Percentiles rank a stretch among this genome's conserved stretches.
Conservation (phyloP, 2,329 filamentous ascomycete species). For the Apiospora saccharicola region DNA sequence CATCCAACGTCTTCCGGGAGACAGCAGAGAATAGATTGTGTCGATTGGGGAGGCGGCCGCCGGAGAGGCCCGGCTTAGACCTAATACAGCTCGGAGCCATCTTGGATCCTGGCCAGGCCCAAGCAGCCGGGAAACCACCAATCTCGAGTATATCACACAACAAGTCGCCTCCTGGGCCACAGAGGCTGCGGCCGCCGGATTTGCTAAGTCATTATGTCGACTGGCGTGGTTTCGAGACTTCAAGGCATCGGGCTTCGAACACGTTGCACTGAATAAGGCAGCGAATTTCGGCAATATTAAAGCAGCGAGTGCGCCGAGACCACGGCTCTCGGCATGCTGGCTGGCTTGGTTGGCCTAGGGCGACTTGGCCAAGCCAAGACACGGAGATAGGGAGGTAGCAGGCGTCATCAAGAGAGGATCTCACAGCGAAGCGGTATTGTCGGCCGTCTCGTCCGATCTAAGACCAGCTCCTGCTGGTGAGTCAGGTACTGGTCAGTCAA, state of each 20-base stretch:
- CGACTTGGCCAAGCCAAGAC: not conserved
- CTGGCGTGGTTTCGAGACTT: not conserved
- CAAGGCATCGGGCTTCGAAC: not conserved
- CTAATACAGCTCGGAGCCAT: conserved; percentile 15
- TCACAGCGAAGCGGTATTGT: not conserved
- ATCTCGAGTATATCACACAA: conserved; percentile 9
- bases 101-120: conserved; percentile 1
- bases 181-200: not conserved
- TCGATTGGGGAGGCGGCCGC: not conserved
- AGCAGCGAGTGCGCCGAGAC: not conserved
- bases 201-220: not conserved
- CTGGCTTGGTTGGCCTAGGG: not conserved
- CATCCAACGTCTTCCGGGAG: conserved; percentile 17
- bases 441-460: conserved; percentile 14
- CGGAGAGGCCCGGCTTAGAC: conserved; percentile 12
- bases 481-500: conserved; percentile 12
- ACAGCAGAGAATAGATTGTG: not conserved
- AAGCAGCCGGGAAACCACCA: conserved; percentile 13
- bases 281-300: not conserved
- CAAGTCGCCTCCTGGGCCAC: not conserved
- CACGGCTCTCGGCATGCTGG: not conserved
- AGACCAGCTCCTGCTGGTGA: not conserved
- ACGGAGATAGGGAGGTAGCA: not conserved
- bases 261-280: not conserved
- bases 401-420: not conserved